Evolutionary conservation across 306 rosid species (phyloP).

Genomic region (Prunus mongolica): DNA sequence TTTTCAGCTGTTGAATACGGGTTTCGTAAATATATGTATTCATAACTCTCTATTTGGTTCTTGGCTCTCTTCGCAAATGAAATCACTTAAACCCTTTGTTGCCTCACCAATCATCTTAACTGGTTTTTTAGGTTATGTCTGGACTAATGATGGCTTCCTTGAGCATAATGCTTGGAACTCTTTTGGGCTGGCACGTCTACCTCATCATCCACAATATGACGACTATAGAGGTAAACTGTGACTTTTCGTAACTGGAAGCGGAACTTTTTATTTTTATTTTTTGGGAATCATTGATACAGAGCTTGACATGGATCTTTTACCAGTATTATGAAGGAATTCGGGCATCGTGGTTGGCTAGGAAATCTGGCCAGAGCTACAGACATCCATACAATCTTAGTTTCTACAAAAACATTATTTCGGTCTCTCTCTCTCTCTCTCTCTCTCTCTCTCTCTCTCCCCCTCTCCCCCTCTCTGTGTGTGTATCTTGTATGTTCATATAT

Average conservation of each 20-base stretch:
- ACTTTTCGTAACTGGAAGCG: conserved; percentile 12
- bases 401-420: conserved; percentile 71
- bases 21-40: too few species aligned
- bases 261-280: neutral
- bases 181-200: conserved; percentile 82
- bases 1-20: too few species aligned
- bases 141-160: conserved; percentile 44
- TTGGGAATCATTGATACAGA: conserved; percentile 7
- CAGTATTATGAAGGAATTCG: conserved; percentile 73
- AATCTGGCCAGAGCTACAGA: conserved; percentile 74
- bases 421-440: conserved; percentile 33
- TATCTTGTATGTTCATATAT: conserved; percentile 3
- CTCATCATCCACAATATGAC: conserved; percentile 75
- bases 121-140: conserved; percentile 44
- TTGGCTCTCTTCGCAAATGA: too few species aligned
- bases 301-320: conserved; percentile 13
- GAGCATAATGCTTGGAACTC: conserved; percentile 60
- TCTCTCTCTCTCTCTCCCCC: conserved; percentile 11
- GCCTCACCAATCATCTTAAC: neutral
- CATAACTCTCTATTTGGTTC: neutral
- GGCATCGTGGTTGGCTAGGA: conserved; percentile 76
- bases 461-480: neutral
- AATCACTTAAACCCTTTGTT: neutral
- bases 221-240: conserved; percentile 73
- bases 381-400: conserved; percentile 58